phyloP scores from a whole-genome alignment of 768 basidiomycete species.

The Boletus patriciae region DNA sequence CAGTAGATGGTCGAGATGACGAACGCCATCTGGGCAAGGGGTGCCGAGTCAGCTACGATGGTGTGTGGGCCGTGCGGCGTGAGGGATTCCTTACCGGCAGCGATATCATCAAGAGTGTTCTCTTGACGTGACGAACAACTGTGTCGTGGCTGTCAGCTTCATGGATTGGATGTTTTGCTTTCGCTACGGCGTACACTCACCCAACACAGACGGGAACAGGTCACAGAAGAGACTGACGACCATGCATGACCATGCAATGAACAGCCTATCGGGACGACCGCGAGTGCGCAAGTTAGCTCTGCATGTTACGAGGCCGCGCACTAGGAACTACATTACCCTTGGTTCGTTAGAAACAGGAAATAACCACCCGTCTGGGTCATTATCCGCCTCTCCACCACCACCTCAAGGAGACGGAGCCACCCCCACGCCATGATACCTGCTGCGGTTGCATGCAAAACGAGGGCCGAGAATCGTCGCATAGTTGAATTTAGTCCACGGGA shows the following conservation, averaged over 20 bases:
- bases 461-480: constrained; percentile 16
- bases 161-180: not conserved
- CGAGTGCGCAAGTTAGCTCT: not conserved
- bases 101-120: constrained; percentile 59
- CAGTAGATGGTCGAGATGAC: constrained; percentile 67
- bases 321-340: constrained; percentile 44
- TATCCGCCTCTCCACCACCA: constrained; percentile 11
- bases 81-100: constrained; percentile 52
- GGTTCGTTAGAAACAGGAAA: constrained; percentile 74
- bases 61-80: not conserved
- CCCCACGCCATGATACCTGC: constrained; percentile 40
- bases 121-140: constrained; percentile 46
- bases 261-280: constrained; percentile 19
- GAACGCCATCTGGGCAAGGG: constrained; percentile 37
- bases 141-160: not conserved
- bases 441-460: constrained; percentile 34
- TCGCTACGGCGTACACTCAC: constrained; percentile 27
- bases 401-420: constrained; percentile 20
- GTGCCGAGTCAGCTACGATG: not conserved
- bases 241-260: constrained; percentile 43
- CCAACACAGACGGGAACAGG: constrained; percentile 36
- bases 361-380: constrained; percentile 59
- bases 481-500: not conserved
- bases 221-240: constrained; percentile 41
- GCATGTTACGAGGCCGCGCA: not conserved